Evolutionary conservation across 805 yeast species (phyloP), one percentile per base, ranked within the genome.

Genomic region (Middelhovenomyces tepae): DNA sequence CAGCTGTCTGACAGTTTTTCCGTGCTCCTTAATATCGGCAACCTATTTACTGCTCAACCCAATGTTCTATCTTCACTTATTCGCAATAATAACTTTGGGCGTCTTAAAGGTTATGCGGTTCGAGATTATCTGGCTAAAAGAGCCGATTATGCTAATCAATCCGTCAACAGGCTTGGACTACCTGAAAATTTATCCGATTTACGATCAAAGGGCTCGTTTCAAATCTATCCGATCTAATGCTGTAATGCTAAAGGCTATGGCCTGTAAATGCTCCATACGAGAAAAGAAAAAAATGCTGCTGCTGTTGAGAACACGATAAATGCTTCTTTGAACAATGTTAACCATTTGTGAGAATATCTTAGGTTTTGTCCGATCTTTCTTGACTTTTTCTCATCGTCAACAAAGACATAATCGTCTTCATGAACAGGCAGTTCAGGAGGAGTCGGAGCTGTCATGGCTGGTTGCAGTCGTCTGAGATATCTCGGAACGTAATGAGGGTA

Each of bases 31-130:
- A 95, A 86, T 45, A 70, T 87, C 40, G 85, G 89, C 20, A 84
- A 83, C 47, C 60, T 87, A 38, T 87, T 78, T 54, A 78, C 94
- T 0, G 94, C 84, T 11, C 91, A 82, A n/a, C n/a, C n/a, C n/a
- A n/a, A n/a, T n/a, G n/a, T n/a, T n/a, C n/a, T n/a, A n/a, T n/a
- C n/a, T n/a, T n/a, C n/a, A n/a, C n/a, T n/a, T n/a, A n/a, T n/a
- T n/a, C n/a, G n/a, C n/a, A n/a, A n/a, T n/a, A n/a, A n/a, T n/a
- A n/a, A n/a, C n/a, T n/a, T n/a, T n/a, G n/a, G n/a, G n/a, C n/a
- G n/a, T n/a, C 39, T 47, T 21, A 44, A 43, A 27, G 48, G 51
- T 7, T 43, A 34, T 16, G 60, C 78, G 4, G 61, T 83, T 21
- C 69, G 78, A 38, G 78, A 71, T 44, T 81, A 78, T 44, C 73